phyloP scores from a whole-genome alignment of 164 flowering plant species.

The Magnolia changhungtana region DNA sequence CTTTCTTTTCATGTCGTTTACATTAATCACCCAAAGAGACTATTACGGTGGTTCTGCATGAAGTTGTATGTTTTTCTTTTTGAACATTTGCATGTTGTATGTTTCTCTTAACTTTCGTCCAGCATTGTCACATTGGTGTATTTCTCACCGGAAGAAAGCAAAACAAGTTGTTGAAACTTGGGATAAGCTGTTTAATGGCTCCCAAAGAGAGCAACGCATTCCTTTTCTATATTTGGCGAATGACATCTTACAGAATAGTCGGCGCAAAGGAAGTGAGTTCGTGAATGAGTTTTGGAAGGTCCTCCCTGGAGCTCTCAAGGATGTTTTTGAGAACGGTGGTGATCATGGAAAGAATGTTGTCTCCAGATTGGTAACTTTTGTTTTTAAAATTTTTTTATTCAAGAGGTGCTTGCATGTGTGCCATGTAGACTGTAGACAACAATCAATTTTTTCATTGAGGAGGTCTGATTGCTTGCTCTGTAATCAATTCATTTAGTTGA shows the following conservation, averaged over 20 bases:
- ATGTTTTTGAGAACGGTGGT: constrained; percentile 61
- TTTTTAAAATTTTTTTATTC: not conserved
- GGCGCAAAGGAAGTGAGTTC: constrained; percentile 93
- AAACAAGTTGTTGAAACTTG: constrained; percentile 84
- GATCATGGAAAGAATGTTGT: constrained; percentile 73
- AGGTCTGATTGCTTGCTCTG: too few species aligned
- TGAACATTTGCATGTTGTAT: not conserved
- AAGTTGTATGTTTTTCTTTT: not conserved
- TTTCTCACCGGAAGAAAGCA: constrained; percentile 85
- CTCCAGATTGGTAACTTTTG: constrained; percentile 64
- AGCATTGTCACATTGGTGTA: constrained; percentile 99
- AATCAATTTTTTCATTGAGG: not conserved
- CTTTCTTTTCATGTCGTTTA: too few species aligned
- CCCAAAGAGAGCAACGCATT: constrained; percentile 56
- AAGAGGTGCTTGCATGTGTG: not conserved
- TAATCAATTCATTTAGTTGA: too few species aligned
- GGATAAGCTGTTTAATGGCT: constrained; percentile 74
- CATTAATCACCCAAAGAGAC: not conserved
- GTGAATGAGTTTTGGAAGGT: constrained; percentile 91
- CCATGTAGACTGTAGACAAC: not conserved
- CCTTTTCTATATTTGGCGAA: constrained; percentile 91
- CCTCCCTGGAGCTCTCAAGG: constrained; percentile 84
- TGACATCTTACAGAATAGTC: constrained; percentile 95
- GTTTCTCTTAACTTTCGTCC: constrained; percentile 33
- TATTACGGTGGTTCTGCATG: not conserved